These are phyloP conservation scores for Alternaria arborescens DNA, from an alignment of 2,329 filamentous ascomycete species.

Conservation along the genomic window DNA sequence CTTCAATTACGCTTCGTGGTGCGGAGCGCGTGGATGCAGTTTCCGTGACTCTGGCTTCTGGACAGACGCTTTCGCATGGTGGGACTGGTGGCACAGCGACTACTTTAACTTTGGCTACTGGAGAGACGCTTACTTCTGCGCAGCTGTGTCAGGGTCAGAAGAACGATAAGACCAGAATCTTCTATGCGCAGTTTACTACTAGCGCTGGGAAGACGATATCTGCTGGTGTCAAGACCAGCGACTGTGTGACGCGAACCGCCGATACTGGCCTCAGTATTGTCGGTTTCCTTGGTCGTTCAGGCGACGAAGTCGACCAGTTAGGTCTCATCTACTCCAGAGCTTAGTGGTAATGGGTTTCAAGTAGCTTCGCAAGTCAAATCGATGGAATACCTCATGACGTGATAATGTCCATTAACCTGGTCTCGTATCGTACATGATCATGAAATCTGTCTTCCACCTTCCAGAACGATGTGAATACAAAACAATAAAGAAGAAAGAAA, in stretches of 20 bases:
- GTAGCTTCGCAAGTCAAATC: not conserved
- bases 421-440: not conserved
- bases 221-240: slow-evolving; percentile 57
- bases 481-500: not conserved
- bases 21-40: slow-evolving; percentile 61
- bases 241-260: slow-evolving; percentile 60
- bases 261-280: slow-evolving; percentile 62
- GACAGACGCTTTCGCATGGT: slow-evolving; percentile 61
- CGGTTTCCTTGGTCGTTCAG: slow-evolving; percentile 62
- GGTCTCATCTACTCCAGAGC: slow-evolving; percentile 47
- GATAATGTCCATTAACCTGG: not conserved
- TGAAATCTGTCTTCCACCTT: not conserved
- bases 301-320: slow-evolving; percentile 65
- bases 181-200: slow-evolving; percentile 65
- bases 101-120: slow-evolving; percentile 55
- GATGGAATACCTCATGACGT: not conserved
- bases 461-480: not conserved
- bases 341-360: not conserved
- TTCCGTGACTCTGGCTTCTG: slow-evolving; percentile 58
- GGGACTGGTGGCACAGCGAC: slow-evolving; percentile 60
- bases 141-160: slow-evolving; percentile 62
- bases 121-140: slow-evolving; percentile 61
- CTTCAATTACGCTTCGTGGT: slow-evolving; percentile 58
- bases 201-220: slow-evolving; percentile 58
- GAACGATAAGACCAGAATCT: slow-evolving; percentile 59